These are phyloP conservation scores for Zoysia japonica DNA, from an alignment of 176 grass and related monocot species.

Conservation along the genomic window DNA sequence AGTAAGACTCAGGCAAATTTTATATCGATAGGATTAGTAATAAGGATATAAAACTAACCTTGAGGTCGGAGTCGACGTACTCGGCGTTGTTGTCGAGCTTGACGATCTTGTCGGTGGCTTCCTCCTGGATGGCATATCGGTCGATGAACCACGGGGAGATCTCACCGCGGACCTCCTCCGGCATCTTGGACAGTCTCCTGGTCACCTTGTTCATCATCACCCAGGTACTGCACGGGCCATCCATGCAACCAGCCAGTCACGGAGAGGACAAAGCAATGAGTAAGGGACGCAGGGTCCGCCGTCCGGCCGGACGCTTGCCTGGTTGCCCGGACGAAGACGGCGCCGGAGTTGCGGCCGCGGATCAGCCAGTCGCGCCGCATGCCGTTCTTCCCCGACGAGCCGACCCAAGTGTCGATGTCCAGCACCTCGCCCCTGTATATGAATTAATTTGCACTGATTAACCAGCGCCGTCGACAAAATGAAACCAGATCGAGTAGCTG, in stretches of 20 bases:
- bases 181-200: constrained; percentile 66
- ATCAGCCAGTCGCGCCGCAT: constrained; percentile 73
- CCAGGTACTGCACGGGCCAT: constrained; percentile 44
- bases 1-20: not conserved
- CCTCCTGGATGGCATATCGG: constrained; percentile 44
- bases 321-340: constrained; percentile 51
- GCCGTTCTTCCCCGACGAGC: constrained; percentile 66
- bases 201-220: constrained; percentile 70
- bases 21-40: not conserved
- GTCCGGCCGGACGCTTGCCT: constrained; percentile 22
- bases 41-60: constrained; percentile 35
- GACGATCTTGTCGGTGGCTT: constrained; percentile 50
- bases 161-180: constrained; percentile 52
- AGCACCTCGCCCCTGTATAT: constrained; percentile 64
- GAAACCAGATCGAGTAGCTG: too few species aligned
- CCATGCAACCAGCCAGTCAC: too few species aligned
- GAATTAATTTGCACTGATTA: not conserved
- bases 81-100: constrained; percentile 54
- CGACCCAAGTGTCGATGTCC: constrained; percentile 69
- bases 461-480: too few species aligned
- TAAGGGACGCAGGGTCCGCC: too few species aligned
- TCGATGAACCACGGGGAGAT: constrained; percentile 64
- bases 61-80: constrained; percentile 50
- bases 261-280: too few species aligned
- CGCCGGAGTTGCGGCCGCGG: constrained; percentile 33